phyloP scores from a whole-genome alignment of 805 yeast genomes.

The Cyberlindnera sargentensis region DNA sequence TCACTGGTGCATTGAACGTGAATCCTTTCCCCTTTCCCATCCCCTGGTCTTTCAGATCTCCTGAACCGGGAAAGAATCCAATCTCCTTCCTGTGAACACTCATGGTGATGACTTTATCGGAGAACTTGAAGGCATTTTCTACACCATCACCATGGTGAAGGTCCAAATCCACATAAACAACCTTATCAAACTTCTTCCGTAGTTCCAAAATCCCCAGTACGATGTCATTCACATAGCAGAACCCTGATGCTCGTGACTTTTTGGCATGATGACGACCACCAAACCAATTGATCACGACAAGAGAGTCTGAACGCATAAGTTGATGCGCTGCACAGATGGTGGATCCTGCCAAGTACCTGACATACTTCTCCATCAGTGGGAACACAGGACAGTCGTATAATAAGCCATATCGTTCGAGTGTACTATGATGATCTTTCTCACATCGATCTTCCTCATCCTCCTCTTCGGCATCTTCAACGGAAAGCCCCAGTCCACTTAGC shows the following conservation, averaged over 20 bases:
- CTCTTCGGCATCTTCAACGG: neutral
- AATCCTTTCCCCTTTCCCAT: slow-evolving; percentile 31
- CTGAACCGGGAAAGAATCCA: slow-evolving; percentile 75
- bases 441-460: slow-evolving; percentile 2
- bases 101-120: slow-evolving; percentile 49
- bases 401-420: slow-evolving; percentile 37
- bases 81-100: slow-evolving; percentile 58
- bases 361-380: slow-evolving; percentile 44
- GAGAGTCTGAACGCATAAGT: neutral
- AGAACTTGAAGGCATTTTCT: slow-evolving; percentile 51
- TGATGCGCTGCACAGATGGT: slow-evolving; percentile 40
- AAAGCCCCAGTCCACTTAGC: neutral
- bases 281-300: slow-evolving; percentile 57
- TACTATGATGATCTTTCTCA: slow-evolving; percentile 2
- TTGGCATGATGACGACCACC: slow-evolving; percentile 75
- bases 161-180: slow-evolving; percentile 65
- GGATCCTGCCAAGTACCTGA: slow-evolving; percentile 46
- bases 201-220: slow-evolving; percentile 48
- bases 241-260: slow-evolving; percentile 53
- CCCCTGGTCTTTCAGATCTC: slow-evolving; percentile 33
- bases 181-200: slow-evolving; percentile 36
- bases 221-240: slow-evolving; percentile 68
- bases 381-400: slow-evolving; percentile 60
- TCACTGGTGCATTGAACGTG: slow-evolving; percentile 48
- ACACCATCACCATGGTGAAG: slow-evolving; percentile 83